Base-by-base conservation (phyloP, 1,284 basidiomycete species). In the Meira nashicola region DNA sequence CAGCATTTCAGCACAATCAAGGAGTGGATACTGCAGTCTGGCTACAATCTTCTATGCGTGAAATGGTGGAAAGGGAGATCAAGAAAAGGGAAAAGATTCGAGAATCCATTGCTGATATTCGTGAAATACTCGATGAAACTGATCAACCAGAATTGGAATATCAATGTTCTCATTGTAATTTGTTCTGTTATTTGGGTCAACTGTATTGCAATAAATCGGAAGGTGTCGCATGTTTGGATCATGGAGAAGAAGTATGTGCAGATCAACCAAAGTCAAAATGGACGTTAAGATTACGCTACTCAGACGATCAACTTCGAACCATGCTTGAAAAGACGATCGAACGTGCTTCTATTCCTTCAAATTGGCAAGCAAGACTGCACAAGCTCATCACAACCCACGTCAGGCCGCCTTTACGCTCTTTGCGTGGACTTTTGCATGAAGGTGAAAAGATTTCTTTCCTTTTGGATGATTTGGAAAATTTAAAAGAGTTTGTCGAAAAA, bases 181-280 rank as follows among this genome's bases (percentile, higher is more conserved):
- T 84, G 11, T 95, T 96, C 80, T 93, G 90, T 80, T 98, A 96
- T 80, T 86, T 99, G 23, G 91, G 92, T 3, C 93, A 96, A 76
- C 82, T 96, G 73, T 88, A 63, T 6, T 68, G 63, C 7, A 60
- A 65, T 19, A 87, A 86, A 38, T 65, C 84, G 73, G 60, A 84
- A 38, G 75, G 86, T 63, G 86, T 94, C 39, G 86, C 88, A 1
- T 99, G 95, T 78, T 85, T 90, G 55, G 88, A 92, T 57, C 94
- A 98, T 79, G 84, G 84, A 33, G 83, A 86, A 51, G 82, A 87
- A 44, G 84, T 95, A 10, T 93, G 90, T 81, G 84, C 85, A 57
- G 88, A 86, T 70, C 77, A 84, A 6, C 71, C 80, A 21, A 81
- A 85, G 33, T 84, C 85, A 57, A 59, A 62, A 33, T 84, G 86